These are phyloP conservation scores for Astragalus glycyphyllos DNA, from an alignment of 306 rosid genomes.

Conservation along the genomic window DNA sequence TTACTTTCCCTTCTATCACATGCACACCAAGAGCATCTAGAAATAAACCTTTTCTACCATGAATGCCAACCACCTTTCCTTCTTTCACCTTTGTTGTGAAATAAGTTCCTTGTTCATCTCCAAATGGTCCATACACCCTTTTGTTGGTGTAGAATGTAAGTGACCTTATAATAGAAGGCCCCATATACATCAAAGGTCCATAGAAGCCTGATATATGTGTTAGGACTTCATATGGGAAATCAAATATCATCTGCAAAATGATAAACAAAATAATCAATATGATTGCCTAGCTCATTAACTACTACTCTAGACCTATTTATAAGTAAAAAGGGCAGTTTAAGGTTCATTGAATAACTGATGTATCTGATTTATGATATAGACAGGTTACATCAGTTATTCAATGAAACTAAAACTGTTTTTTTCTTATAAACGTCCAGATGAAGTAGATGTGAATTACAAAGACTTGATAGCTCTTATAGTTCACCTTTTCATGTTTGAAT, in stretches of 20 bases:
- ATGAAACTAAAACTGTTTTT: too few relatives aligned
- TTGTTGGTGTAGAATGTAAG: slow-evolving; percentile 78
- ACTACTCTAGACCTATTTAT: too few relatives aligned
- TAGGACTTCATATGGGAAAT: slow-evolving; percentile 78
- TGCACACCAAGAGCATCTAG: slow-evolving; percentile 87
- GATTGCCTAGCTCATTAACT: neutral
- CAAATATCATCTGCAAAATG: slow-evolving; percentile 71
- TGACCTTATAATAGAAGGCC: slow-evolving; percentile 73
- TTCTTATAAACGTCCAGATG: too few relatives aligned
- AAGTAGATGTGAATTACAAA: neutral
- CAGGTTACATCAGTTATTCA: too few relatives aligned
- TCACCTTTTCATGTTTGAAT: slow-evolving; percentile 80
- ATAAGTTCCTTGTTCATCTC: slow-evolving; percentile 76
- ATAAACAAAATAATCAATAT: slow-evolving; percentile 7
- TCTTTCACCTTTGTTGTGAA: slow-evolving; percentile 71
- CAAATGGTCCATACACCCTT: slow-evolving; percentile 74
- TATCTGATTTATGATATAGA: too few relatives aligned
- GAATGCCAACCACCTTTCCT: slow-evolving; percentile 84
- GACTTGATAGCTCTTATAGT: slow-evolving; percentile 3
- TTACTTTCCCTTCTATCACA: slow-evolving; percentile 71
- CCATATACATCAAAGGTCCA: slow-evolving; percentile 81
- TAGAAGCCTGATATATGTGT: slow-evolving; percentile 80
- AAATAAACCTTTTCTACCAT: slow-evolving; percentile 87
- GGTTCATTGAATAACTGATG: too few relatives aligned
- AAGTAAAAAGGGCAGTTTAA: too few relatives aligned